These are phyloP conservation scores for Aureobasidium pullulans DNA, from an alignment of 2,329 filamentous ascomycete species.

Conservation along the genomic window DNA sequence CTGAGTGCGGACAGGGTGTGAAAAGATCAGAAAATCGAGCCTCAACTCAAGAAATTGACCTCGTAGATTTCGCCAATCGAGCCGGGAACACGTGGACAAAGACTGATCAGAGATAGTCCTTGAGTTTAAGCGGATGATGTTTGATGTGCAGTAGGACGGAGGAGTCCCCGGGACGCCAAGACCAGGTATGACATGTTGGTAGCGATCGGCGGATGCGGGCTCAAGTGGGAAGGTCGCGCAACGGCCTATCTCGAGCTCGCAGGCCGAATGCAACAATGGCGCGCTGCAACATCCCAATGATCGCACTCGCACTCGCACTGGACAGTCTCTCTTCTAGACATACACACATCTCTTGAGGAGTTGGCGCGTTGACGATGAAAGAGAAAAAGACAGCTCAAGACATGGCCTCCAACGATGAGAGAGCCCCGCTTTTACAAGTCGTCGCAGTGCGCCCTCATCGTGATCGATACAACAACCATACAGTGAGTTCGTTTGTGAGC, in stretches of 20 bases:
- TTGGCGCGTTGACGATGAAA: background rate
- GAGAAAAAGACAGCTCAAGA: constrained; percentile 13
- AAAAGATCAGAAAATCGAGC: too few species aligned
- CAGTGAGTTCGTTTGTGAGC: constrained; percentile 20
- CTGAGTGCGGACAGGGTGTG: too few species aligned
- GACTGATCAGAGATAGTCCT: too few species aligned
- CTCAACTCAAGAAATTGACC: too few species aligned
- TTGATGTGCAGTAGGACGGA: background rate
- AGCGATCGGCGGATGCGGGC: background rate
- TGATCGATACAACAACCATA: constrained; percentile 44
- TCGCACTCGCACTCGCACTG: background rate
- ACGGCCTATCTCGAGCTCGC: background rate
- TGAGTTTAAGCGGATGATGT: background rate
- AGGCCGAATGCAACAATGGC: background rate
- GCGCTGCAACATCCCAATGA: background rate
- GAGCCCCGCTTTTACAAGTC: constrained; percentile 59
- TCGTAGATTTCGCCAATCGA: too few species aligned
- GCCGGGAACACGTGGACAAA: too few species aligned
- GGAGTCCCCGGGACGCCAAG: background rate
- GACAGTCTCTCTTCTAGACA: background rate
- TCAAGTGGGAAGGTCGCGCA: constrained; percentile 7
- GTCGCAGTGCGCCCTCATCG: constrained; percentile 42
- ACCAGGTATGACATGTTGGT: background rate
- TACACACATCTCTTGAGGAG: background rate
- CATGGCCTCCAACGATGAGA: constrained; percentile 46